These are phyloP conservation scores for Monosporascus sp. DNA, from an alignment of 2,329 filamentous ascomycete species.

Conservation along the genomic window DNA sequence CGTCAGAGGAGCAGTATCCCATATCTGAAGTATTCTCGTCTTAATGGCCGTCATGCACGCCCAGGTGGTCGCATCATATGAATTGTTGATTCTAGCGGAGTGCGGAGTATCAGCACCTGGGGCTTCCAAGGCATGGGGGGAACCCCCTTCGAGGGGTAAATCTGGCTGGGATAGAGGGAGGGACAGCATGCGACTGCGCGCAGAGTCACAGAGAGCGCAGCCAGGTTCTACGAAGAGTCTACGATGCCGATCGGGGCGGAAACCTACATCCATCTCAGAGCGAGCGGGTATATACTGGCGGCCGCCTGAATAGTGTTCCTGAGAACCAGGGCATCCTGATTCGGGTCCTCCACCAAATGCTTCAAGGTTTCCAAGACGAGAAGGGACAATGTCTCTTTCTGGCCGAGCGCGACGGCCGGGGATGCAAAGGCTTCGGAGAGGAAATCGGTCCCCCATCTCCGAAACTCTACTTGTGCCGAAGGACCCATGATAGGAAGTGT, in stretches of 20 bases:
- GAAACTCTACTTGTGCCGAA: slow-evolving; percentile 68
- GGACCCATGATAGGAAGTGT: slow-evolving; percentile 87
- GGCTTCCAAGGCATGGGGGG: neutral
- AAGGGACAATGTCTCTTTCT: slow-evolving; percentile 76
- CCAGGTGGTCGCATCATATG: slow-evolving; percentile 77
- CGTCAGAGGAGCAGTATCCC: slow-evolving; percentile 72
- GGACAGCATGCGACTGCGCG: slow-evolving; percentile 10
- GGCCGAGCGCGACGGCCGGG: slow-evolving; percentile 68
- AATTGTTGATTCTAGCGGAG: slow-evolving; percentile 70
- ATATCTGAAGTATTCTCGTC: slow-evolving; percentile 77
- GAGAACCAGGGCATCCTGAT: slow-evolving; percentile 73
- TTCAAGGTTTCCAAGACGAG: slow-evolving; percentile 73
- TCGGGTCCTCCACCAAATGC: slow-evolving; percentile 62
- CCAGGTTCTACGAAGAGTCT: slow-evolving; percentile 22
- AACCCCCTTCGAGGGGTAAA: neutral
- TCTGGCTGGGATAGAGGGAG: slow-evolving; percentile 3
- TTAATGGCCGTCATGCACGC: slow-evolving; percentile 86
- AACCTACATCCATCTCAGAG: slow-evolving; percentile 92
- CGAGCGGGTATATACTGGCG: slow-evolving; percentile 87
- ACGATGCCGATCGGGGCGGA: slow-evolving; percentile 16
- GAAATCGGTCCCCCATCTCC: slow-evolving; percentile 95
- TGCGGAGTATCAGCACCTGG: slow-evolving; percentile 22
- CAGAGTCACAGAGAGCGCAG: slow-evolving; percentile 14
- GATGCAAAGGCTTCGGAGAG: slow-evolving; percentile 93
- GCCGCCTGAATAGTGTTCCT: slow-evolving; percentile 83